Evolutionary conservation across 1,284 basidiomycete species (phyloP), one percentile per base, ranked within the genome.

Genomic region (Trametes hirsuta): DNA sequence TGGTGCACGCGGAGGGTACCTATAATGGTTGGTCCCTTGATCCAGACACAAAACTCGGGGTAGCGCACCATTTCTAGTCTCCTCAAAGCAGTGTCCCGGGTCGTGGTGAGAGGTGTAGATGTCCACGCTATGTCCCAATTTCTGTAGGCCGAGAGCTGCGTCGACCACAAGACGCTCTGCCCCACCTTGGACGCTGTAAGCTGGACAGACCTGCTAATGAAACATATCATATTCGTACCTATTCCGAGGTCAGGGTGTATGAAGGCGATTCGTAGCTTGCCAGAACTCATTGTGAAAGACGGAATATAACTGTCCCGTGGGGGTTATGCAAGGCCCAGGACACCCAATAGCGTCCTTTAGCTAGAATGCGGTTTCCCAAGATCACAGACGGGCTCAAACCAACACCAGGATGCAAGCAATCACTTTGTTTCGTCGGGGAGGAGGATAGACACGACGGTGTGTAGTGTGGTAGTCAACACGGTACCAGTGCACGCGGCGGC

Each of bases 151-250:
- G 0, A 97, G 80, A 0, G 97, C 96, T 15, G 95, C 94, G 74
- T 99, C 97, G n/a, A 98, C 95, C 1, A 99, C 88, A 9, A 98
- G 84, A 46, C 95, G 83, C 75, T 99, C 97, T 0, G 97, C 97
- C 12, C 97, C 97, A 66, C 95, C 95, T 97, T 41, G 47, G 22
- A 25, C 50, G 30, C 67, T 55, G 47, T 47, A 63, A 12, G 24
- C 30, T 34, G 5, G 36, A 18, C 6, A 11, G 10, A 14, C 9
- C 15, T 21, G 44, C 37, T 55, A 53, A 41, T 46, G 18, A 18
- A 12, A 44, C 47, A 37, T 39, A 45, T 39, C 15, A n/a, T 30
- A 8, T 30, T 30, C 83, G 64, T 66, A 93, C 96, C 96, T 55
- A 98, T 97, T 52, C 96, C 96, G 4, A 98, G 81, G 78, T 98